A percentile compares a stretch with the other conserved stretches of the same genome.
These are phyloP conservation scores for Cicer arietinum DNA, from an alignment of 306 rosid species.

Conservation along the genomic window DNA sequence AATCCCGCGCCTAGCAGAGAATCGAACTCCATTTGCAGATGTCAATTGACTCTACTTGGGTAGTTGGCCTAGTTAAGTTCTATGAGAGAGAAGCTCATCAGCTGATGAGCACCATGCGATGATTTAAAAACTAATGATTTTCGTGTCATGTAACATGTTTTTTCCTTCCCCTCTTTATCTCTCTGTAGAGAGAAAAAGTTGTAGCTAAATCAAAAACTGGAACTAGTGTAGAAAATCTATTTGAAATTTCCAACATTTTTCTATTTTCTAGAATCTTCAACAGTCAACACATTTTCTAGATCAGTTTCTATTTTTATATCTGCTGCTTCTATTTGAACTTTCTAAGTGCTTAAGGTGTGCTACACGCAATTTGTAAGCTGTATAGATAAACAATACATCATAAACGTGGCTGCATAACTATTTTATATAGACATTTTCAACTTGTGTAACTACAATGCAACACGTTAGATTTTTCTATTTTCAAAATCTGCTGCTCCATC, in stretches of 20 bases:
- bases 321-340: slow-evolving; percentile 6
- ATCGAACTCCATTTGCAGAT: slow-evolving; percentile 74
- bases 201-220: not conserved
- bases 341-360: not conserved
- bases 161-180: not conserved
- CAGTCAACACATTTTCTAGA: slow-evolving; percentile 8
- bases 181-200: not conserved
- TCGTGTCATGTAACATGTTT: not conserved
- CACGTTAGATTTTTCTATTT: not conserved
- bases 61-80: not conserved
- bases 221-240: slow-evolving; percentile 8
- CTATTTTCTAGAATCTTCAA: slow-evolving; percentile 15
- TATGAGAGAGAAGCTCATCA: slow-evolving; percentile 53
- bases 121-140: slow-evolving; percentile 5
- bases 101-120: slow-evolving; percentile 54
- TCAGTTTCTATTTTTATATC: not conserved
- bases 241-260: slow-evolving; percentile 1
- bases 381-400: not conserved
- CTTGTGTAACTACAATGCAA: not conserved
- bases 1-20: slow-evolving; percentile 46
- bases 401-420: not conserved
- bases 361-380: not conserved
- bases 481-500: not conserved
- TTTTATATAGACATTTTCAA: not conserved
- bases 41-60: slow-evolving; percentile 50